A percentile compares a stretch with the other conserved stretches of the same genome.
Evolutionary conservation across 2,329 filamentous ascomycete species (phyloP).

Genomic region (Rhynchosporium agropyri): DNA sequence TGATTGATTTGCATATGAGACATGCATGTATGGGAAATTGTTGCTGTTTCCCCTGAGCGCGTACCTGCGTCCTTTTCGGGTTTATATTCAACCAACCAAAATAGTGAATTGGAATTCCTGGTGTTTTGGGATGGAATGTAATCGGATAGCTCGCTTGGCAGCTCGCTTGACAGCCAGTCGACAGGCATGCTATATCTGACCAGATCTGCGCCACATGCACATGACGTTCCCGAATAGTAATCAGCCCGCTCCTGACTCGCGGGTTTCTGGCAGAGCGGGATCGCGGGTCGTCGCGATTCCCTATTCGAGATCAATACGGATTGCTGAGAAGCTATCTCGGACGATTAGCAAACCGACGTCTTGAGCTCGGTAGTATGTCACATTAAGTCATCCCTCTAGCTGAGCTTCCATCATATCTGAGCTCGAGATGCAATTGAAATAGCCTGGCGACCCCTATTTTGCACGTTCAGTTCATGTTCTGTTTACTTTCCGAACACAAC

Average conservation of each 20-base stretch:
- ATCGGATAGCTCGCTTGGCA: background rate
- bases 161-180: conserved; percentile 3
- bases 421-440: background rate
- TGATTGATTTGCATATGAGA: too few relatives aligned
- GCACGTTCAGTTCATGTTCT: too few relatives aligned
- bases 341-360: background rate
- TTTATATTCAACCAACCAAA: background rate
- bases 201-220: conserved; percentile 2
- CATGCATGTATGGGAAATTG: background rate
- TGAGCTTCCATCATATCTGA: background rate
- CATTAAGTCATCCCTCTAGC: background rate
- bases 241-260: background rate
- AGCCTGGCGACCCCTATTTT: too few relatives aligned
- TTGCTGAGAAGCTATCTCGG: conserved; percentile 1
- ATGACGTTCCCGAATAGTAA: background rate
- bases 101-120: background rate
- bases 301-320: background rate
- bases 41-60: background rate
- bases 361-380: background rate
- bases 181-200: background rate
- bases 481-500: too few relatives aligned
- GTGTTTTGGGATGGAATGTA: too few relatives aligned
- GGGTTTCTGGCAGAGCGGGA: conserved; percentile 4
- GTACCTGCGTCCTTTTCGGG: background rate
- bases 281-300: conserved; percentile 1